These are phyloP conservation scores for Lichtheimia hyalospora DNA, from an alignment of 371 early-diverging fungal species.

Conservation along the genomic window DNA sequence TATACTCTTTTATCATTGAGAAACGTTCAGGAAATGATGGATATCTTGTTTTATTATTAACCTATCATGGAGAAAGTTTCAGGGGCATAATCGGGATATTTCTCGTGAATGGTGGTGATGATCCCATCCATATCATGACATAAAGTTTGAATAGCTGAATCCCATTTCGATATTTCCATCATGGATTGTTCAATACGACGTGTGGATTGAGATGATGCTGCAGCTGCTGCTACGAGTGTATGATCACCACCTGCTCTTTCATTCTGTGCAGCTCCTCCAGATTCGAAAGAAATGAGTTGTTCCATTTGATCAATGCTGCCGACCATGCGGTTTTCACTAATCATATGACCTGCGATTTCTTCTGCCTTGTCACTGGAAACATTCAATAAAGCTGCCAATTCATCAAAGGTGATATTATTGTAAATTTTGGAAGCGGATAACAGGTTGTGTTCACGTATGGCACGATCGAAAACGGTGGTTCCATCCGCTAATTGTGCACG, in stretches of 20 bases:
- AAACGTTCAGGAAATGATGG: too few species aligned
- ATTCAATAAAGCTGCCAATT: slow-evolving; percentile 77
- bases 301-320: slow-evolving; percentile 93
- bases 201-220: slow-evolving; percentile 22
- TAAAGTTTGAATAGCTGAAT: slow-evolving; percentile 58
- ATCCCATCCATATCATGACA: slow-evolving; percentile 64
- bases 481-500: slow-evolving; percentile 65
- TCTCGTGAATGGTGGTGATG: slow-evolving; percentile 51
- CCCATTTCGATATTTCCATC: slow-evolving; percentile 58
- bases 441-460: slow-evolving; percentile 94
- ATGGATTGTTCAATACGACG: slow-evolving; percentile 46
- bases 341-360: slow-evolving; percentile 82
- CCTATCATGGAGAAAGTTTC: too few species aligned
- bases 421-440: slow-evolving; percentile 86
- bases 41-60: too few species aligned
- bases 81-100: slow-evolving; percentile 51
- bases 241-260: slow-evolving; percentile 17
- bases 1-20: too few species aligned
- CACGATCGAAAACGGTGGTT: slow-evolving; percentile 88
- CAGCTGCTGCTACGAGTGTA: slow-evolving; percentile 33
- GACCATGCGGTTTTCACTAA: slow-evolving; percentile 83
- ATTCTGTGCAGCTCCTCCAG: slow-evolving; percentile 50
- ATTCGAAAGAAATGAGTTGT: slow-evolving; percentile 78
- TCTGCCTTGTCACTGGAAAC: slow-evolving; percentile 85
- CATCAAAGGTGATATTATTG: slow-evolving; percentile 83